Base-by-base conservation (phyloP, 345 rosid genomes). In the Erodium maritimum region DNA sequence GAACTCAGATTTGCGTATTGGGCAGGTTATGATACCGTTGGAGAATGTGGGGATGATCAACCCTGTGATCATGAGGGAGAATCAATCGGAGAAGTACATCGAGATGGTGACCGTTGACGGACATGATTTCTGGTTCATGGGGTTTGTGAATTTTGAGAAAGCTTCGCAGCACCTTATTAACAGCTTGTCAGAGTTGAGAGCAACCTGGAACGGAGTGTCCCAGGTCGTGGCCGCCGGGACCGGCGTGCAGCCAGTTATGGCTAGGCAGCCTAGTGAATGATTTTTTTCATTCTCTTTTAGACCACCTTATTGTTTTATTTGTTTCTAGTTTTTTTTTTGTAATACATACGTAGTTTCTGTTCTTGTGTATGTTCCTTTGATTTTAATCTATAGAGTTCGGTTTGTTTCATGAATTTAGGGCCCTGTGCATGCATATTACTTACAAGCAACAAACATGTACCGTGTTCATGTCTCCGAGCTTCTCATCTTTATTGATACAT, bases 61-160 rank as follows among this genome's bases (percentile, higher is more conserved):
- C 53, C 90, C 90, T 0, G 81, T 80, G 54, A 79, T 69, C 52
- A 53, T 80, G 72, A 77, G 66, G 65, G 82, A 72, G 66, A 74
- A 70, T 53, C 82, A 85, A 13, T 74, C 80, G 0, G 91, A 86
- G 69, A 88, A 79, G 67, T 91, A 88, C 69, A 77, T 88, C 19
- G 84, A 86, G 64, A 33, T 86, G 50, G 72, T 69, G 20, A 86
- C 90, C 1, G 62, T 69, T 6, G 97, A 88, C 18, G 85, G 79
- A 0, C 95, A 88, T 57, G 87, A 88, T 14, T 91, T 91, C 67
- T 91, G 96, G 96, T 86, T 88, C 66, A 91, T 88, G 96, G 98
- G 98, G 17, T 84, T 88, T 55, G 95, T 91, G 50, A 86, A 68
- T 65, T 88, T 70, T 23, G 95, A 82, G 54, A 91, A 88, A 68